Evolutionary conservation across 108 stramenopile species (phyloP), one percentile per base, ranked within the genome.

Genomic region (Cylindrotheca fusiformis): DNA sequence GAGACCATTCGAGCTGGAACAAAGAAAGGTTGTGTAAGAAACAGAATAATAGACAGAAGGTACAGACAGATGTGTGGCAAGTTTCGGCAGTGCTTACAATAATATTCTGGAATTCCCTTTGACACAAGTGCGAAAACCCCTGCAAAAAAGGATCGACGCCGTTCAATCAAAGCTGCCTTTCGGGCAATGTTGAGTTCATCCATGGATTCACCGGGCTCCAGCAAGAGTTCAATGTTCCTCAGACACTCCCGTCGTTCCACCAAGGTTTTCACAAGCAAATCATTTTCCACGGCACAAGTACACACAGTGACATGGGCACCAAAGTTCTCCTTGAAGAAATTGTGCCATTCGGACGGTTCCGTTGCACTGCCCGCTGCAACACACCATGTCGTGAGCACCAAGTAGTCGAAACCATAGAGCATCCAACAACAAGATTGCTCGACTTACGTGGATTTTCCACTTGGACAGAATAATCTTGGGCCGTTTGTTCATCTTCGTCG

Each of bases 401-500:
- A n/a, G n/a, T n/a, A n/a, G n/a, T n/a, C n/a, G n/a, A n/a, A n/a
- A n/a, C n/a, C n/a, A n/a, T n/a, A n/a, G n/a, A 41, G 10, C 6
- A 41, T 10, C 36, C 36, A 41, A 41, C 36, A 10, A 41, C 36
- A 41, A 41, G 14, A 10, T 41, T 6, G 36, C 6, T 10, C 6
- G 36, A 14, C 36, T 41, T 41, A 41, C 36, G 63, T 36, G 95
- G 95, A 70, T 96, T 93, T 8, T 31, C 52, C 20, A 96, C 71
- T 45, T 77, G 74, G 59, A 96, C 77, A 18, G 88, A 86, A 74
- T 96, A 96, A 79, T 96, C 95, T 58, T 94, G 90, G 6, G 93
- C 88, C 5, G 95, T 96, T 52, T 94, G 91, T 56, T 87, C 87
- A 29, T 91, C 87, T 65, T 89, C 92, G 41, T 95, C 94, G 47